Evolutionary conservation across 2,329 filamentous ascomycete genomes (phyloP), one percentile per base, ranked within the genome.

Genomic region (Tolypocladium guangdongense): DNA sequence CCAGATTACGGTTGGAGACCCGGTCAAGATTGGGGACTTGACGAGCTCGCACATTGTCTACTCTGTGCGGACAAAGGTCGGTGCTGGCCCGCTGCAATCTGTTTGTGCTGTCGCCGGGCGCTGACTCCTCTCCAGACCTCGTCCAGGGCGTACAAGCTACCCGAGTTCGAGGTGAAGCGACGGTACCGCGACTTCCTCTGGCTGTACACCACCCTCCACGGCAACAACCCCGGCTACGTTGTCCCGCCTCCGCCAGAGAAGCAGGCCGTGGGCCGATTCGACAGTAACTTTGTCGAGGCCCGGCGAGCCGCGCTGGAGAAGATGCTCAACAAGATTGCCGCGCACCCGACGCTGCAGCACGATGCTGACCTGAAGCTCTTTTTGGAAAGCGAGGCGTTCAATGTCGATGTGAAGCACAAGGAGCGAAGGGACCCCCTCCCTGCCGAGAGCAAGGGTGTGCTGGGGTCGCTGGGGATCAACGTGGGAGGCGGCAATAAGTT

Each of bases 31-130:
- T 60, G 93, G 93, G 55, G 93, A 97, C 71, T 71, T 97, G 68
- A 96, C 93, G 10, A 96, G 88, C 69, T 96, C 91, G 58, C 93
- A 99, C 70, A 99, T 96, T 59, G 93, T 97, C 49, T 99, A 99
- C 72, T 90, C 90, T 63, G 93, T 99, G 59, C 82, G 88, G 64
- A 99, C 93, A 55, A 93, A 87, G 83, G 89, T 93, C 77, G 56
- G 61, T 51, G 7, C 38, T 24, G 5, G 14, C 12, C 8, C 20
- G 11, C 7, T 18, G 12, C 36, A n/a, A 6, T 1, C 20, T 16
- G 8, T 7, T 12, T 47, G 12, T 37, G 22, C 49, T 22, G 16
- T 27, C 11, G 14, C 37, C 16, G 22, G 39, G 52, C 54, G 52
- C 63, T 66, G 52, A 61, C 52, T 35, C 7, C 52, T 2, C 38